Evolutionary conservation across 2,329 filamentous ascomycete genomes (phyloP).

Genomic region (Epichloe baconii): DNA sequence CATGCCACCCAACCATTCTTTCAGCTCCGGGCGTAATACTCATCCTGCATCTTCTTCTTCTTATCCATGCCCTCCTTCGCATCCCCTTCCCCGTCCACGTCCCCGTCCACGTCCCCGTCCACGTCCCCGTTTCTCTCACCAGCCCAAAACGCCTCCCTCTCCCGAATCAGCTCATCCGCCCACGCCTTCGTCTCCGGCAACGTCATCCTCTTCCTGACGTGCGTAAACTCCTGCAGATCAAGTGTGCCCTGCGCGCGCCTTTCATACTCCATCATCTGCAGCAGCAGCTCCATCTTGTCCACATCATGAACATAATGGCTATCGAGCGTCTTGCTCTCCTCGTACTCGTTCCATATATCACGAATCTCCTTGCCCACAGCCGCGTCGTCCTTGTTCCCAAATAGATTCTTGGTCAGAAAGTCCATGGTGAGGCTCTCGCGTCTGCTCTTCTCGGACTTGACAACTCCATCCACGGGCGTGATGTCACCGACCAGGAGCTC

Average conservation of each 20-base stretch:
- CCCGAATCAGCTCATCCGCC: slow-evolving; percentile 62
- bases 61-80: slow-evolving; percentile 20
- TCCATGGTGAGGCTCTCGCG: slow-evolving; percentile 87
- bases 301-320: slow-evolving; percentile 89
- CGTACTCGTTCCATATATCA: slow-evolving; percentile 87
- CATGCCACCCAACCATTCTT: not conserved
- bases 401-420: slow-evolving; percentile 61
- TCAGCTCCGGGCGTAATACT: slow-evolving; percentile 30
- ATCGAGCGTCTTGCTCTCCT: slow-evolving; percentile 73
- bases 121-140: slow-evolving; percentile 33
- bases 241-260: slow-evolving; percentile 48
- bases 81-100: slow-evolving; percentile 22
- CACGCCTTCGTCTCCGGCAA: slow-evolving; percentile 70
- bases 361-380: slow-evolving; percentile 56
- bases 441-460: slow-evolving; percentile 78
- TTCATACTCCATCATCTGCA: slow-evolving; percentile 98
- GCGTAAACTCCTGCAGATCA: slow-evolving; percentile 77
- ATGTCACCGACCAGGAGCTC: slow-evolving; percentile 93
- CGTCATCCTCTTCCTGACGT: slow-evolving; percentile 60
- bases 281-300: slow-evolving; percentile 87
- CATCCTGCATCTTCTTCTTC: slow-evolving; percentile 30
- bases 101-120: slow-evolving; percentile 28
- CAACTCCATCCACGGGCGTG: slow-evolving; percentile 76
- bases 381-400: slow-evolving; percentile 65
- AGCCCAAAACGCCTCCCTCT: slow-evolving; percentile 64